phyloP scores from a whole-genome alignment of 2,329 filamentous ascomycete species.

The Cytospora piceicola region DNA sequence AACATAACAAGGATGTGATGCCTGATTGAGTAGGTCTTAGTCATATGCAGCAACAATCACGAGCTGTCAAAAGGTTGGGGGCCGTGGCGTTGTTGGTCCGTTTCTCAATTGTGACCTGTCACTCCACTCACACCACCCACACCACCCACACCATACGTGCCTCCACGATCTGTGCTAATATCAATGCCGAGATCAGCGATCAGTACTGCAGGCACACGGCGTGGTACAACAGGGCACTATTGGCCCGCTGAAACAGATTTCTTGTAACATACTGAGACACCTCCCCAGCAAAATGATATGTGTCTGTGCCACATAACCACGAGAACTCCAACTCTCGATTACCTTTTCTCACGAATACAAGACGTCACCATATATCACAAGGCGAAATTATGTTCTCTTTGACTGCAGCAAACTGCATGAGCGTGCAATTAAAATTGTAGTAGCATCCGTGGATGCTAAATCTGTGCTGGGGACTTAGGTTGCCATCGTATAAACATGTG shows the following conservation, averaged over 20 bases:
- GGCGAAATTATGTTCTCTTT: neutral
- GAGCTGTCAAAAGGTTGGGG: neutral
- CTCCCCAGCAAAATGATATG: too few species aligned
- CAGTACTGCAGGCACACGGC: neutral
- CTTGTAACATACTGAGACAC: too few species aligned
- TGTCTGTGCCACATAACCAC: too few species aligned
- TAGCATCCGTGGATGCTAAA: neutral
- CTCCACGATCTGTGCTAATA: neutral
- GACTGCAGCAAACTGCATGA: neutral
- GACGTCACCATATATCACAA: neutral
- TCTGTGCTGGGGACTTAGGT: neutral
- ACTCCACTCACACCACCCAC: too few species aligned
- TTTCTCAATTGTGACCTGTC: neutral
- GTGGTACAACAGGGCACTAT: neutral
- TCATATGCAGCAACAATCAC: too few species aligned
- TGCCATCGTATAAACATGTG: neutral
- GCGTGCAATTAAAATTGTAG: conserved; percentile 4
- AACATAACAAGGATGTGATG: too few species aligned
- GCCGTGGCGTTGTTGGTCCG: neutral
- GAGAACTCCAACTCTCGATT: too few species aligned
- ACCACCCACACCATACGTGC: neutral
- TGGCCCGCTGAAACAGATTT: too few species aligned
- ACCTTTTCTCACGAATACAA: too few species aligned
- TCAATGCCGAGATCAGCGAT: neutral
- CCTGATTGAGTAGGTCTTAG: too few species aligned